Evolutionary conservation across 768 basidiomycete species (phyloP).

Genomic region (Zangia roseola): DNA sequence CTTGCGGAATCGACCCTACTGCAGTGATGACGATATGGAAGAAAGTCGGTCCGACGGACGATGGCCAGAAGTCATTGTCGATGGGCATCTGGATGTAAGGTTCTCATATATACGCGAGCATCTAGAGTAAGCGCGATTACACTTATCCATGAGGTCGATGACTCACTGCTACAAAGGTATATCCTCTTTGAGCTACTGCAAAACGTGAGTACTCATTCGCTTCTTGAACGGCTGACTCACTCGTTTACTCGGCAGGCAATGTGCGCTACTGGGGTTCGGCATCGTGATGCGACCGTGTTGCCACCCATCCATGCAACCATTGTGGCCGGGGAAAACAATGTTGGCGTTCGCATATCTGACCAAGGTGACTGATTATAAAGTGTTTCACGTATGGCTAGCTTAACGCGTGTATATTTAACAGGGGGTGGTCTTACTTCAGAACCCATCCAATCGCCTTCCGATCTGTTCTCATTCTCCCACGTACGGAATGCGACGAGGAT

Average conservation of each 20-base stretch:
- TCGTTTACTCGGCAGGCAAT: conserved; percentile 50
- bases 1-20: conserved; percentile 47
- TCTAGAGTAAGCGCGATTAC: conserved; percentile 57
- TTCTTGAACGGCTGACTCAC: not conserved
- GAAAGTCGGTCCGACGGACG: conserved; percentile 27
- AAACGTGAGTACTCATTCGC: conserved; percentile 54
- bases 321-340: conserved; percentile 67
- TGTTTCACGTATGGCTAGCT: conserved; percentile 1
- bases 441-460: conserved; percentile 61
- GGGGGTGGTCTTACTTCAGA: conserved; percentile 69
- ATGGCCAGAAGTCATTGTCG: conserved; percentile 67
- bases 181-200: conserved; percentile 89
- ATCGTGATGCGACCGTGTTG: conserved; percentile 40
- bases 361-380: conserved; percentile 55
- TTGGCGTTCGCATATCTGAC: conserved; percentile 87
- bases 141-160: not conserved
- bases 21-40: conserved; percentile 39
- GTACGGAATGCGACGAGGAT: conserved; percentile 71
- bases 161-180: conserved; percentile 48
- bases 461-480: conserved; percentile 90
- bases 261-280: conserved; percentile 59
- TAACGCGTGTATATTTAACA: conserved; percentile 23
- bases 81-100: conserved; percentile 66
- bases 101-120: conserved; percentile 89
- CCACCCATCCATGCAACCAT: conserved; percentile 78